Evolutionary conservation across 2,329 filamentous ascomycete genomes (phyloP).

Genomic region (Talaromyces sp.): DNA sequence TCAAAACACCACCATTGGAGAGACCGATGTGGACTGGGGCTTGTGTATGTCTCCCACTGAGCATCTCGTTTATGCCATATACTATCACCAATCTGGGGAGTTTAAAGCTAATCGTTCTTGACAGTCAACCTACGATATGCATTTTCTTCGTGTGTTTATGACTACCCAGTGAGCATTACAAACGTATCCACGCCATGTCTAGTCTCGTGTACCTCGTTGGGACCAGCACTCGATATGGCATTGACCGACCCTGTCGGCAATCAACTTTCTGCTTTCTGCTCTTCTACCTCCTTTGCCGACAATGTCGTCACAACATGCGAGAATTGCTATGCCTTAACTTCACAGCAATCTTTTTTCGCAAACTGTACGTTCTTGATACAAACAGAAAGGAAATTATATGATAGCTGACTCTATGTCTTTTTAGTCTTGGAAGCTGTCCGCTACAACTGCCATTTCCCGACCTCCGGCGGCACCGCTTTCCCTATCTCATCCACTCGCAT

Average conservation of each 20-base stretch:
- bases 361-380: conserved; percentile 39
- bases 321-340: conserved; percentile 43
- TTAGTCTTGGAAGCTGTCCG: conserved; percentile 46
- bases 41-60: conserved; percentile 37
- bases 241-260: conserved; percentile 27
- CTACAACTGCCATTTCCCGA: conserved; percentile 44
- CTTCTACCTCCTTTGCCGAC: conserved; percentile 37
- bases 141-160: conserved; percentile 44
- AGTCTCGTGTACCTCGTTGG: conserved; percentile 40
- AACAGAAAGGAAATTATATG: not conserved
- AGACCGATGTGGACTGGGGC: conserved; percentile 46
- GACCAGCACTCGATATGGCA: conserved; percentile 31
- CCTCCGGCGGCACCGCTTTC: conserved; percentile 35
- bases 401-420: not conserved
- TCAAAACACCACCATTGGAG: conserved; percentile 30
- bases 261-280: conserved; percentile 40
- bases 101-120: conserved; percentile 17
- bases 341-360: conserved; percentile 38
- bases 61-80: not conserved
- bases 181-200: conserved; percentile 45
- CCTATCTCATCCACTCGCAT: conserved; percentile 40
- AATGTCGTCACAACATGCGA: conserved; percentile 42
- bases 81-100: not conserved
- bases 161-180: conserved; percentile 33
- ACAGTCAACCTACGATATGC: conserved; percentile 47